Percentiles rank a stretch among this genome's conserved stretches.
These are phyloP conservation scores for Aspergillus saccharolyticus DNA, from an alignment of 495 filamentous ascomycete species.

Conservation along the genomic window DNA sequence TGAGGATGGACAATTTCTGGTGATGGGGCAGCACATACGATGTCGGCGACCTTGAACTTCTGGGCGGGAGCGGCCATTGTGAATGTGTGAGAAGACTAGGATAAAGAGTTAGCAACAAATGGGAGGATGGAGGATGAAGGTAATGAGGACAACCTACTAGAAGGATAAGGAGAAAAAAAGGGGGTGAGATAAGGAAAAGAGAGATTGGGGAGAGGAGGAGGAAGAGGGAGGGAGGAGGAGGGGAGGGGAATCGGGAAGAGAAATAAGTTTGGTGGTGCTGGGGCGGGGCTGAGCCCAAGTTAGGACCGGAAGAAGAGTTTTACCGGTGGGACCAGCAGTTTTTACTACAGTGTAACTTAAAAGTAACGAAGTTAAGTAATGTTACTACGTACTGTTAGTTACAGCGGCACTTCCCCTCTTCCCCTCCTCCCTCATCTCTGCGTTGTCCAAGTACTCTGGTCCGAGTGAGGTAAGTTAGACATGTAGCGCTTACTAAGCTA, in stretches of 20 bases:
- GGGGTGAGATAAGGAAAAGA: slow-evolving; percentile 8
- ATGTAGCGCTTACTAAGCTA: no score
- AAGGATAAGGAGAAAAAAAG: slow-evolving; percentile 8
- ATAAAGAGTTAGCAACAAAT: slow-evolving; percentile 10
- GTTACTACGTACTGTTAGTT: no score
- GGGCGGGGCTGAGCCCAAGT: neutral
- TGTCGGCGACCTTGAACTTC: slow-evolving; percentile 97
- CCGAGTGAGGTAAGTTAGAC: no score
- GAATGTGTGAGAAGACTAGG: slow-evolving; percentile 12
- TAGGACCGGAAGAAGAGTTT: neutral
- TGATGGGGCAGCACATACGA: slow-evolving; percentile 49
- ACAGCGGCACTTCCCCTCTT: neutral
- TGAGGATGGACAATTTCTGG: slow-evolving; percentile 20
- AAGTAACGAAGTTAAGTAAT: no score
- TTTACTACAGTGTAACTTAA: no score
- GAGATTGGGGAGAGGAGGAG: slow-evolving; percentile 3
- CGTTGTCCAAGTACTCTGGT: neutral
- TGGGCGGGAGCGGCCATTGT: slow-evolving; percentile 70
- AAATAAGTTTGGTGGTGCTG: neutral
- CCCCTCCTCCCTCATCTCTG: neutral
- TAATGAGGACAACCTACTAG: slow-evolving; percentile 3
- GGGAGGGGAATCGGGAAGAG: slow-evolving; percentile 9
- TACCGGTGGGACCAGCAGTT: neutral
- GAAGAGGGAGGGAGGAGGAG: slow-evolving; percentile 6
- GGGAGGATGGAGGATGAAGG: neutral